A percentile compares a stretch with the other conserved stretches of the same genome.
Evolutionary conservation across 2,329 filamentous ascomycete genomes (phyloP).

Genomic region (Fusarium longipes): DNA sequence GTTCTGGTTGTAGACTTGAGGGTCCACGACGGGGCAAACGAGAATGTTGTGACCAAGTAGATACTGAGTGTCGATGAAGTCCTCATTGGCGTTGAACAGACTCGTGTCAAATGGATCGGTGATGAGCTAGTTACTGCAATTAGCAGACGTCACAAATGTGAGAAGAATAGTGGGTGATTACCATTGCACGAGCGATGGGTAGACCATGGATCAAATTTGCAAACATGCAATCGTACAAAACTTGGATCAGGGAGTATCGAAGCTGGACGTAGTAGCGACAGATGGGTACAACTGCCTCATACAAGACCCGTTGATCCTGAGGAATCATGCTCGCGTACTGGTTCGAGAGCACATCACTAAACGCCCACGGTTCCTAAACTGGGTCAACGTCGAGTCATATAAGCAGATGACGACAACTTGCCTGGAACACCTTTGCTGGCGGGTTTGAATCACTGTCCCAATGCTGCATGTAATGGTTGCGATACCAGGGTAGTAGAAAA

Average conservation of each 20-base stretch:
- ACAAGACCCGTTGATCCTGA: neutral
- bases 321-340: neutral
- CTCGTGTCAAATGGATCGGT: neutral
- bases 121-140: neutral
- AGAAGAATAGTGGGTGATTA: fast-evolving
- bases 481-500: constrained; percentile 3
- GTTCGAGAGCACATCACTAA: neutral
- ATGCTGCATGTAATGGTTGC: constrained; percentile 6
- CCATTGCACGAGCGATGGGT: neutral
- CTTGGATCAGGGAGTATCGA: neutral
- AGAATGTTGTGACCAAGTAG: constrained; percentile 1
- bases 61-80: constrained; percentile 1
- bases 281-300: neutral
- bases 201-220: constrained; percentile 1
- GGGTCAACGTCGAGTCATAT: fast-evolving
- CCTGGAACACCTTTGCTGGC: neutral
- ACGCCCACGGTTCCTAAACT: neutral
- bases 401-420: neutral
- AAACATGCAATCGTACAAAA: constrained; percentile 3
- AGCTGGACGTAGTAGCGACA: constrained; percentile 8
- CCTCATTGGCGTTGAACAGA: neutral
- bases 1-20: neutral
- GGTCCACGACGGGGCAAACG: neutral
- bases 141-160: fast-evolving
- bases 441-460: neutral